Conservation (phyloP, 1,284 basidiomycete species). For the Sanghuangporus baumii region DNA sequence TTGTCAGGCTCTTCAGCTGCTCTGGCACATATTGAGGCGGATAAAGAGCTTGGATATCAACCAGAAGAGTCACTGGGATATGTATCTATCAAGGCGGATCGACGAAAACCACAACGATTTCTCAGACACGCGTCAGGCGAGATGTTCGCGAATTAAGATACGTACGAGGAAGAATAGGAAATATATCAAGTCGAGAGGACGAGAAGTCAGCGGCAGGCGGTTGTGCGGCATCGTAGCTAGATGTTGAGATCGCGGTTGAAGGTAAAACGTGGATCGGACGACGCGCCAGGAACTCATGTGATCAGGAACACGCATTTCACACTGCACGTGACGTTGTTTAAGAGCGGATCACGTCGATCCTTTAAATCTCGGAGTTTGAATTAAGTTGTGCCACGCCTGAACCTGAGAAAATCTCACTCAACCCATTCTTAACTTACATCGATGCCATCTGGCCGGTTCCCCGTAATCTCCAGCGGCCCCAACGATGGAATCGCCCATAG, state of each 20-base stretch:
- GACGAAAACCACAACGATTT: background rate
- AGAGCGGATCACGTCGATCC: background rate
- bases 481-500: no score
- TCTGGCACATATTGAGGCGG: constrained; percentile 45
- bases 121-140: no score
- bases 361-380: background rate
- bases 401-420: no score
- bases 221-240: background rate
- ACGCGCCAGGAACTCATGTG: no score
- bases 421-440: no score
- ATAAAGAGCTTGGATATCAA: constrained; percentile 70
- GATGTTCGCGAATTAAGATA: background rate
- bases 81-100: no score
- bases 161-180: constrained; percentile 57
- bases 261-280: background rate
- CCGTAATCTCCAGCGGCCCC: no score
- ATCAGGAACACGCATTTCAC: no score
- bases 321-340: background rate
- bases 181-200: constrained; percentile 60
- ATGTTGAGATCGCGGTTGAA: background rate
- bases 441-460: no score
- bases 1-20: constrained; percentile 36
- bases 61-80: constrained; percentile 53
- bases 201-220: constrained; percentile 24
- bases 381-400: background rate